Evolutionary conservation across 2,329 filamentous ascomycete genomes (phyloP), one percentile per base, ranked within the genome.

Genomic region (Alternaria metachromatica): DNA sequence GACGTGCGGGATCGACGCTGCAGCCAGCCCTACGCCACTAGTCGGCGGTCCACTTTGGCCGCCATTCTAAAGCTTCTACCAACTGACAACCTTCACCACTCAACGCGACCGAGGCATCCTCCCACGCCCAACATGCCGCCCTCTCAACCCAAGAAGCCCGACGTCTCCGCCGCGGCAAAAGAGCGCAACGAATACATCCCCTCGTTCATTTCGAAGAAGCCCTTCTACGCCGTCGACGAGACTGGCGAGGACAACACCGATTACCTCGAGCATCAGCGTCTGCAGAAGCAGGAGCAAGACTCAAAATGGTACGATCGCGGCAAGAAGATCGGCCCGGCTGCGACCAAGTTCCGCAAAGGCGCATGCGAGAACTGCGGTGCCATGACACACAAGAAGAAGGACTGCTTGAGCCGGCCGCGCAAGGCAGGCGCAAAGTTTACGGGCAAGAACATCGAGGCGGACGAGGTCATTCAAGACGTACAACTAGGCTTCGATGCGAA

Each of bases 151-250:
- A 73, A 70, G 68, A 87, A 86, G 71, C 85, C 85, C 15, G 85
- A 87, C 68, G 82, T 84, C 57, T 84, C 86, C 72, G 73, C 84
- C 75, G 66, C 87, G 15, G 88, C 86, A 59, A 97, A 97, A 80
- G 94, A 97, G 81, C 93, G 96, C 81, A 99, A 99, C 86, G 83
- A 97, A 80, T 99, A 99, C 85, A 99, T 99, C 76, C 96, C 96
- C 6, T 90, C 92, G 58, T 99, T 97, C 86, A 99, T 99, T 83
- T 94, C 94, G 73, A 97, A 97, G 81, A 94, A 96, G 72, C 96
- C 96, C 5, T 99, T 99, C 83, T 99, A 98, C 81, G 90, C 96
- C 74, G 89, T 92, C 72, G 92, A 94, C 77, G 90, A 90, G 69
- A 88, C 90, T 64, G 80, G 81, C 44, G 87, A 91, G 65, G 76